A percentile compares a stretch with the other conserved stretches of the same genome.
Conservation (phyloP, 2,329 filamentous ascomycete species). For the Diaporthe citri region DNA sequence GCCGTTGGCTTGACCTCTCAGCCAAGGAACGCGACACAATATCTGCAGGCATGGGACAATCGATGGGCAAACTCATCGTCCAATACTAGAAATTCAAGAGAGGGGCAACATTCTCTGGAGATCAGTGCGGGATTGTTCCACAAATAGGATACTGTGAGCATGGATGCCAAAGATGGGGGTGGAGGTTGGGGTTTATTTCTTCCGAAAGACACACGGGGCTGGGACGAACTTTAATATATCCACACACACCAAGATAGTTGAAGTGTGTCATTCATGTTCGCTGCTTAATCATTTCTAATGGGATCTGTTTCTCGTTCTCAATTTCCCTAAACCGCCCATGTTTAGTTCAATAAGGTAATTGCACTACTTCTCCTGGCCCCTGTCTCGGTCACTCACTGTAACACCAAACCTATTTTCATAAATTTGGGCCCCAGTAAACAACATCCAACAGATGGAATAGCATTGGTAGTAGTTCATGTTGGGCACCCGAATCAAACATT, state of each 20-base stretch:
- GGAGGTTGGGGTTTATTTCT: background rate
- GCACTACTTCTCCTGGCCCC: background rate
- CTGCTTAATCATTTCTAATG: too few species aligned
- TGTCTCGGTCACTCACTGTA: background rate
- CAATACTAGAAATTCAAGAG: background rate
- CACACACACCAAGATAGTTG: background rate
- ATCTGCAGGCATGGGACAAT: conserved; percentile 12
- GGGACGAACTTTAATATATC: background rate
- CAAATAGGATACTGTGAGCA: too few species aligned
- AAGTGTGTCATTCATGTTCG: too few species aligned
- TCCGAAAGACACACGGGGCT: background rate
- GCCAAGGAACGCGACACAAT: background rate
- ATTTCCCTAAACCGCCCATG: background rate
- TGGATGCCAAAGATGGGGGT: background rate
- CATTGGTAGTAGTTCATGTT: background rate
- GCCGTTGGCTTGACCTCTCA: conserved; percentile 2
- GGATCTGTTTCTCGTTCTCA: background rate
- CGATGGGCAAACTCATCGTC: background rate
- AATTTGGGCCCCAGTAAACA: background rate
- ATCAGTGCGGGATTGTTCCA: background rate
- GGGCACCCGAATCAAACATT: background rate
- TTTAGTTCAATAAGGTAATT: background rate
- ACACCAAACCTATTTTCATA: background rate
- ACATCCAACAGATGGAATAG: background rate
- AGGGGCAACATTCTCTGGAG: too few species aligned